Conservation (phyloP, 805 yeast genomes). For the Phaffomyces antillensis region DNA sequence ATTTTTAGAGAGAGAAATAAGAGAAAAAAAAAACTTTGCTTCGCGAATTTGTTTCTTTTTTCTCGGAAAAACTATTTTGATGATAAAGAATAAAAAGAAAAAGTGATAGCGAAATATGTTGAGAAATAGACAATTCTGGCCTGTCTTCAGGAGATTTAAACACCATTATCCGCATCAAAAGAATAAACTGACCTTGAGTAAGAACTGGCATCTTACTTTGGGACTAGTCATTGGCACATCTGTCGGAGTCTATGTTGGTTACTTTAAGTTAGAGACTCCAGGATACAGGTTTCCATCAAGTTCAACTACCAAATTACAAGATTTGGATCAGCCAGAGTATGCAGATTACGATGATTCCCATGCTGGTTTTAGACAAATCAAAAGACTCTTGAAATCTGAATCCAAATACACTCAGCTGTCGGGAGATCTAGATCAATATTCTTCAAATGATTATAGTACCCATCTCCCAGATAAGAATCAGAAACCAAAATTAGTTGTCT, state of each 20-base stretch:
- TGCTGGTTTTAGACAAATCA: constrained; percentile 11
- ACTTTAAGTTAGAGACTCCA: constrained; percentile 9
- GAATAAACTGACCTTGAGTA: neutral
- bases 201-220: constrained; percentile 1
- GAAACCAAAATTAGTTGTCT: constrained; percentile 33
- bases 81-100: neutral
- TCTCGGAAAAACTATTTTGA: neutral
- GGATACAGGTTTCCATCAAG: constrained; percentile 12
- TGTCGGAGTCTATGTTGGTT: constrained; percentile 11
- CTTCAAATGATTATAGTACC: constrained; percentile 43
- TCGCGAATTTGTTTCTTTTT: neutral
- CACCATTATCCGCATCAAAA: constrained; percentile 6
- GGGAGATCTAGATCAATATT: constrained; percentile 34
- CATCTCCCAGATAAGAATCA: constrained; percentile 42
- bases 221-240: constrained; percentile 9
- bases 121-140: neutral
- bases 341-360: constrained; percentile 9
- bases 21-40: neutral
- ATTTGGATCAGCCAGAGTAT: constrained; percentile 11
- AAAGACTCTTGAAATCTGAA: constrained; percentile 5
- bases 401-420: constrained; percentile 22
- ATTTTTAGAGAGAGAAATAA: neutral
- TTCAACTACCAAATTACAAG: constrained; percentile 15
- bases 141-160: neutral
- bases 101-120: neutral